These are phyloP conservation scores for Leccinum pachyderme DNA, from an alignment of 1,284 basidiomycete species.

Conservation along the genomic window DNA sequence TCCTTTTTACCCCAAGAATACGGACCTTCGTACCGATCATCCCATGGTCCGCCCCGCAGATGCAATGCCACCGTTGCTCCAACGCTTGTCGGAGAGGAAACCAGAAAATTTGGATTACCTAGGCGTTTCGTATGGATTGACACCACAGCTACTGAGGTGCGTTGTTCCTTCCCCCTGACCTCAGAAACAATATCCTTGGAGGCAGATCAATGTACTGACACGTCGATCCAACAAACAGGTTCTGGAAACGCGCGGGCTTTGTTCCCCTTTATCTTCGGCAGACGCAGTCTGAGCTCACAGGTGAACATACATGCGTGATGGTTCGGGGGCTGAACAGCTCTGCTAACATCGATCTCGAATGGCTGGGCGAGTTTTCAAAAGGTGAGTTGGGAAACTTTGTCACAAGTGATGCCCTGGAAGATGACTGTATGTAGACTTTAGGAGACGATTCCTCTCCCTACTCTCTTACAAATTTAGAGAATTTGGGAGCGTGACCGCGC, in stretches of 20 bases:
- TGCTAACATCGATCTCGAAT: constrained; percentile 60
- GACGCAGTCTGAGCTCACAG: constrained; percentile 92
- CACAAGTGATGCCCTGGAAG: not conserved
- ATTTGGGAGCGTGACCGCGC: constrained; percentile 82
- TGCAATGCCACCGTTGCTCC: constrained; percentile 91
- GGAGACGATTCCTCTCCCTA: constrained; percentile 85
- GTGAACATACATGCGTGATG: constrained; percentile 97
- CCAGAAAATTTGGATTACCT: constrained; percentile 94
- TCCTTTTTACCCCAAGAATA: constrained; percentile 29
- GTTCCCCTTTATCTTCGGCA: constrained; percentile 93
- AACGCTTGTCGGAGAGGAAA: constrained; percentile 86
- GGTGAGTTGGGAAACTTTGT: constrained; percentile 47
- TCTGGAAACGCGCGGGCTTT: constrained; percentile 96
- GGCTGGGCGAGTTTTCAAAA: constrained; percentile 89
- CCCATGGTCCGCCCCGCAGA: constrained; percentile 73
- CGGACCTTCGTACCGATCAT: constrained; percentile 68
- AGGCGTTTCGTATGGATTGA: constrained; percentile 95
- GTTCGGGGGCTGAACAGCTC: constrained; percentile 77
- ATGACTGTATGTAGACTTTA: constrained; percentile 66
- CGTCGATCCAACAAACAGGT: constrained; percentile 43
- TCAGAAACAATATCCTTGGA: not conserved
- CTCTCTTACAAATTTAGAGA: constrained; percentile 95
- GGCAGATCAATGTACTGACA: not conserved
- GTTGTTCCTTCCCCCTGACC: constrained; percentile 8
- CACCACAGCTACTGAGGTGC: constrained; percentile 78